Evolutionary conservation across 2,329 filamentous ascomycete genomes (phyloP).

Genomic region (Atkinsonella texensis): DNA sequence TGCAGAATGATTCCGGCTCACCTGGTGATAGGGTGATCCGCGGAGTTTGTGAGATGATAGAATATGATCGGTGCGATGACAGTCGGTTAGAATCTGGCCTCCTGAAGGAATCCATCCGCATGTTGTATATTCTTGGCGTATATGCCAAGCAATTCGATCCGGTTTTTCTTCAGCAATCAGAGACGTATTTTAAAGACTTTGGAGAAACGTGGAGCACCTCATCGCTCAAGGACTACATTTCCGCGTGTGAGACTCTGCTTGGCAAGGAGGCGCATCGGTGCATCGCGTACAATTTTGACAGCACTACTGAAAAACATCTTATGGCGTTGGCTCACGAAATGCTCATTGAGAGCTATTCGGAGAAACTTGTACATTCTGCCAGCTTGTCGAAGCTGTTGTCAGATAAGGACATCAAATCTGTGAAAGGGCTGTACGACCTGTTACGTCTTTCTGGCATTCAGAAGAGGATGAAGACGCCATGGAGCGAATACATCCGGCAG

Average conservation of each 20-base stretch:
- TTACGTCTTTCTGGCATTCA: conserved; percentile 62
- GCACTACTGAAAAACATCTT: conserved; percentile 67
- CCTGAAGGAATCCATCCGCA: conserved; percentile 64
- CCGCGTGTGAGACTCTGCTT: conserved; percentile 56
- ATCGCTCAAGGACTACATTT: conserved; percentile 64
- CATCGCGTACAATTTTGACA: conserved; percentile 70
- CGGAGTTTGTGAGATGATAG: conserved; percentile 63
- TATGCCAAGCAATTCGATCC: conserved; percentile 76
- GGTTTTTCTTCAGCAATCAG: conserved; percentile 55
- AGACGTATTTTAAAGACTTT: conserved; percentile 56
- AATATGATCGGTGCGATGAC: conserved; percentile 52
- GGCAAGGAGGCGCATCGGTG: conserved; percentile 63
- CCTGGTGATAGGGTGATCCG: conserved; percentile 23
- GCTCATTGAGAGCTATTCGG: conserved; percentile 56
- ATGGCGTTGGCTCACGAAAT: conserved; percentile 61
- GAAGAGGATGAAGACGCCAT: conserved; percentile 56
- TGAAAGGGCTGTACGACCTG: conserved; percentile 68
- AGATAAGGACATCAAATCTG: conserved; percentile 53
- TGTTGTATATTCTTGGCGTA: conserved; percentile 74
- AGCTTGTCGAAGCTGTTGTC: conserved; percentile 64
- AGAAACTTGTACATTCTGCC: conserved; percentile 50
- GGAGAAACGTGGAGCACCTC: conserved; percentile 51
- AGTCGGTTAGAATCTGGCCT: conserved; percentile 47
- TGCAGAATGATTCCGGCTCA: conserved; percentile 2
- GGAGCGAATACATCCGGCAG: conserved; percentile 65